phyloP scores from a whole-genome alignment of 116 monocot genomes.

The Posidonia oceanica region DNA sequence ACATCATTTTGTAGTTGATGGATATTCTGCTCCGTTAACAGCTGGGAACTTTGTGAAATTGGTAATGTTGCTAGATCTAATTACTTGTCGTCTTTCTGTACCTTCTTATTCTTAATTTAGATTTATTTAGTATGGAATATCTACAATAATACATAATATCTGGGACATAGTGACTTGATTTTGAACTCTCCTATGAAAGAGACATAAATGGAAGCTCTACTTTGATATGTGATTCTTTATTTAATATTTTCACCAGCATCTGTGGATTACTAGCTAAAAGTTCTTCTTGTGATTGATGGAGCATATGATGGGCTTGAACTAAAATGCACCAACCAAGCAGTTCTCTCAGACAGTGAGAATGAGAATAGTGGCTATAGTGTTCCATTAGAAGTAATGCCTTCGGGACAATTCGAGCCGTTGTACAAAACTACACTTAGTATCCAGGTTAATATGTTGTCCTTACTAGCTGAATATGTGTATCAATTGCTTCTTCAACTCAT shows the following conservation, averaged over 20 bases:
- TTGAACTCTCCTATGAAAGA: too few relatives aligned
- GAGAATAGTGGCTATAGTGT: conserved; percentile 49
- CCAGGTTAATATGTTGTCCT: conserved; percentile 35
- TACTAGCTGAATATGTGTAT: not conserved
- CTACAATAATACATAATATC: not conserved
- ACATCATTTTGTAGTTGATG: conserved; percentile 73
- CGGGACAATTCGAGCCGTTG: conserved; percentile 88
- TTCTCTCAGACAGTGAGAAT: conserved; percentile 65
- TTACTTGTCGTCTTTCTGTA: too few relatives aligned
- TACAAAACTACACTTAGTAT: conserved; percentile 78
- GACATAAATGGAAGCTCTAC: too few relatives aligned
- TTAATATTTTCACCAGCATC: too few relatives aligned
- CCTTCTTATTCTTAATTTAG: too few relatives aligned
- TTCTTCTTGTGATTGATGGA: conserved; percentile 62
- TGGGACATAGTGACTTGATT: too few relatives aligned
- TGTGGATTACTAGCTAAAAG: not conserved
- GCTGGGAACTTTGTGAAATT: conserved; percentile 93
- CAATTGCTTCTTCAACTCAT: not conserved
- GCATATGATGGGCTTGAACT: conserved; percentile 73
- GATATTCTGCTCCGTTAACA: conserved; percentile 91
- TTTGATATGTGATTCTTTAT: too few relatives aligned
- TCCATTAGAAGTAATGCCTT: conserved; percentile 79
- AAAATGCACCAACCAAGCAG: conserved; percentile 64
- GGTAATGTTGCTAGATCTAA: conserved; percentile 41
- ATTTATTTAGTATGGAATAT: not conserved